These are phyloP conservation scores for Allodekkera sacchari DNA, from an alignment of 805 yeast genomes.

Conservation along the genomic window DNA sequence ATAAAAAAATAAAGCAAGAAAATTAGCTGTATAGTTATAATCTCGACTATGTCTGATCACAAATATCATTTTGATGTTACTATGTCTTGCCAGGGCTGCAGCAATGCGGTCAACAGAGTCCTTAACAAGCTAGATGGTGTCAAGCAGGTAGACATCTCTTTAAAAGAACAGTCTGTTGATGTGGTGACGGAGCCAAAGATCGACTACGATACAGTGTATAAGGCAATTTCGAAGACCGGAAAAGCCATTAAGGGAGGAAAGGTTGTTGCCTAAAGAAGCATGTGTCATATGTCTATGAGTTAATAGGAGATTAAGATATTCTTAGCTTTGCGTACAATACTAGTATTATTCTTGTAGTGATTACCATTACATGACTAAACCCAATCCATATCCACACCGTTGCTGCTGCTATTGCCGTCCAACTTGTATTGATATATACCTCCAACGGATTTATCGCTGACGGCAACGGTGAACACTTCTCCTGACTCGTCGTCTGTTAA, in stretches of 20 bases:
- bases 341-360: neutral
- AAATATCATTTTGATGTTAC: slow-evolving; percentile 72
- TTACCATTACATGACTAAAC: slow-evolving; percentile 2
- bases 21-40: no score
- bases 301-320: neutral
- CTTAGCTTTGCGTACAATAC: neutral
- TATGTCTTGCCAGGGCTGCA: slow-evolving; percentile 85
- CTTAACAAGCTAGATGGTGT: slow-evolving; percentile 68
- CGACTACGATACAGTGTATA: slow-evolving; percentile 70
- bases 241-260: slow-evolving; percentile 69
- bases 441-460: slow-evolving; percentile 47
- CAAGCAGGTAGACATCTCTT: slow-evolving; percentile 59
- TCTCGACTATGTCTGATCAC: neutral
- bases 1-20: no score
- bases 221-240: slow-evolving; percentile 83
- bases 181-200: slow-evolving; percentile 51
- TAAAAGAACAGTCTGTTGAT: slow-evolving; percentile 75
- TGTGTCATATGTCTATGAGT: neutral
- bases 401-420: slow-evolving; percentile 7
- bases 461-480: slow-evolving; percentile 44
- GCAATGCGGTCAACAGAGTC: slow-evolving; percentile 76
- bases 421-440: slow-evolving; percentile 44
- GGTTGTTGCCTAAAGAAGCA: slow-evolving; percentile 29
- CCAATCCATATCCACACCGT: slow-evolving; percentile 12
- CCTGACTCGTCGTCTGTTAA: slow-evolving; percentile 32